Evolutionary conservation across 768 basidiomycete species (phyloP), one percentile per base, ranked within the genome.

Genomic region (Boletus insuetus): DNA sequence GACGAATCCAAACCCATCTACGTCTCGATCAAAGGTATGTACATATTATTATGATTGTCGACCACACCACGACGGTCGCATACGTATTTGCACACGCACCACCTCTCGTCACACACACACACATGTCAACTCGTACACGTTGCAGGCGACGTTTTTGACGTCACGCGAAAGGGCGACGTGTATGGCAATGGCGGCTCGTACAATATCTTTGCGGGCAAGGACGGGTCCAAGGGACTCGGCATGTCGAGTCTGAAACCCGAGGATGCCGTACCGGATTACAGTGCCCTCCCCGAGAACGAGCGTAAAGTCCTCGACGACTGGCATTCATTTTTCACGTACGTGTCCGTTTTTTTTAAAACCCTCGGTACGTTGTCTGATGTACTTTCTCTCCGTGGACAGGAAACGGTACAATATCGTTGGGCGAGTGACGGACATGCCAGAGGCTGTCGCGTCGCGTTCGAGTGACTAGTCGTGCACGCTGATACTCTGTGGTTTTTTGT

Each of bases 401-500:
- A 89, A 94, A 79, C 82, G 94, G 32, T 97, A 98, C 76, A 89
- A 89, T 64, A 77, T 97, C 53, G 86, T 96, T 12, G 92, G 93
- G 4, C 81, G 78, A 48, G 87, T 96, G 22, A 63, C 74, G 12
- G 85, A 87, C 62, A 67, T 81, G 53, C 82, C 82, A 13, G 61
- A 61, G 34, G 68, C 68, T 2, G 78, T 74, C 42, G 60, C 65
- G 34, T 29, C 29, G 9, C 29, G 9, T 29, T 29, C 29, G 29
- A 29, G 29, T 9, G 29, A 29, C 29, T 29, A 29, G 29, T 29
- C 9, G 9, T 26, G 26, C 26, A 26, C 26, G 26, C 26, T 26
- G 26, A 26, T 26, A 5, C 24, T 6, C 5, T 26, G 5, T n/a
- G n/a, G n/a, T 9, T 29, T 9, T 29, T 9, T 9, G 26, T 26